These are phyloP conservation scores for Arbutus unedo DNA, from an alignment of 148 eudicot genomes.

Conservation along the genomic window DNA sequence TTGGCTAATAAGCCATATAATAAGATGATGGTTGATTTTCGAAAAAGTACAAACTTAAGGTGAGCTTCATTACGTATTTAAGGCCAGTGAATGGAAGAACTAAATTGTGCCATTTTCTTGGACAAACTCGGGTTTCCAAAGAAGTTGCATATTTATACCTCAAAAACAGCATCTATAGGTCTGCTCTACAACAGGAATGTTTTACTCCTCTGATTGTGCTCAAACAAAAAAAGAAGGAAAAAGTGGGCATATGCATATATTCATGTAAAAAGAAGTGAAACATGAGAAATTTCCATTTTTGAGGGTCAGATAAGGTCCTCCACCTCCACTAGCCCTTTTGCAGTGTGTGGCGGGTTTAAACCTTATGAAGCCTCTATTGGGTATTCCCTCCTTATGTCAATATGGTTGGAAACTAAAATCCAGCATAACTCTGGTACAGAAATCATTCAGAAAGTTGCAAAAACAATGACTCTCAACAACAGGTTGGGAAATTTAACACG, in stretches of 20 bases:
- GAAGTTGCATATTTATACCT: background rate
- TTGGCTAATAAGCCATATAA: too few species aligned
- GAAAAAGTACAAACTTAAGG: background rate
- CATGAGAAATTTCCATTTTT: background rate
- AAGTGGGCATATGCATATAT: background rate
- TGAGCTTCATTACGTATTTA: background rate
- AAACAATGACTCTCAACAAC: too few species aligned
- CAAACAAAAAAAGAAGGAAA: background rate
- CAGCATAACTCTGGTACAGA: background rate
- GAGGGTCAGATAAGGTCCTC: conserved; percentile 4
- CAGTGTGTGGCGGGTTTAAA: background rate
- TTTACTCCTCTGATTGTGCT: background rate
- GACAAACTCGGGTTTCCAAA: background rate
- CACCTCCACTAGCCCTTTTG: background rate
- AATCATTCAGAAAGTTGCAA: background rate
- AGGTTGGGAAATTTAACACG: background rate
- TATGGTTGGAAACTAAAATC: background rate
- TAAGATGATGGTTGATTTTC: background rate
- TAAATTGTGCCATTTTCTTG: background rate
- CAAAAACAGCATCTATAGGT: background rate
- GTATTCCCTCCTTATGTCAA: background rate
- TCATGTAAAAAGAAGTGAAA: background rate
- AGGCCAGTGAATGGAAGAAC: background rate
- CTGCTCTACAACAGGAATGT: background rate
- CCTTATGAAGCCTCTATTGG: background rate